These are phyloP conservation scores for Ustilago esculenta DNA, from an alignment of 1,284 basidiomycete genomes.

Conservation along the genomic window DNA sequence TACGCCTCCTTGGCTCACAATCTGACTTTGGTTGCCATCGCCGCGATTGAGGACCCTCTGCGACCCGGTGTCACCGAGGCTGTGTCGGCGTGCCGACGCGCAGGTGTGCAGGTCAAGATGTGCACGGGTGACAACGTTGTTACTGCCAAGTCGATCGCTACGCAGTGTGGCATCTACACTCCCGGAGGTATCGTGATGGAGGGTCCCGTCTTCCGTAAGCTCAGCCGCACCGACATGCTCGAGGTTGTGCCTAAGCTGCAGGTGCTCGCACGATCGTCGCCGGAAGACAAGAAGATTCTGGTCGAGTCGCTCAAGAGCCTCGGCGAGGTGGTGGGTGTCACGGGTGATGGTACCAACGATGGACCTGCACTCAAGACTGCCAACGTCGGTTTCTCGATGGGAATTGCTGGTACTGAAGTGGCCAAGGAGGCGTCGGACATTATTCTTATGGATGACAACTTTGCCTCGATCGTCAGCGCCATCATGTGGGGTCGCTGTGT, in stretches of 20 bases:
- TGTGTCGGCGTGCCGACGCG: slow-evolving; percentile 83
- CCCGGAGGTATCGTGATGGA: slow-evolving; percentile 95
- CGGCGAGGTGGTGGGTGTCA: slow-evolving; percentile 94
- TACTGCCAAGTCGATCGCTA: slow-evolving; percentile 85
- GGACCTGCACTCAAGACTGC: slow-evolving; percentile 91
- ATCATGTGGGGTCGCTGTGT: slow-evolving; percentile 99
- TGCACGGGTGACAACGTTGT: slow-evolving; percentile 97
- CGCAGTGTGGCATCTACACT: slow-evolving; percentile 93
- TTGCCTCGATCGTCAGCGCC: slow-evolving; percentile 90
- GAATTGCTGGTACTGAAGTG: slow-evolving; percentile 96
- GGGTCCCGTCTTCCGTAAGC: slow-evolving; percentile 77
- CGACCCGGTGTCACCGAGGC: slow-evolving; percentile 88
- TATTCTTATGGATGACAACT: slow-evolving; percentile 95
- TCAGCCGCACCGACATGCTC: slow-evolving; percentile 70
- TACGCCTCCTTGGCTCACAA: slow-evolving; percentile 79
- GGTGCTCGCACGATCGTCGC: slow-evolving; percentile 88
- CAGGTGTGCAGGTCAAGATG: slow-evolving; percentile 98
- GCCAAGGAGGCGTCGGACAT: slow-evolving; percentile 99
- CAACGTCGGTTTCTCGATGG: slow-evolving; percentile 75
- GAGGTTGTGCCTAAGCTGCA: slow-evolving; percentile 72
- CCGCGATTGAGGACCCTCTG: slow-evolving; percentile 95
- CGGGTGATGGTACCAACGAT: slow-evolving; percentile 98
- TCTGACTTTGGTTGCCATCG: slow-evolving; percentile 85
- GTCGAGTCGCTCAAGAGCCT: slow-evolving; percentile 87
- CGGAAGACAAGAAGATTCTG: slow-evolving; percentile 93